phyloP scores from a whole-genome alignment of 495 filamentous ascomycete genomes.

The Pseudevernia furfuracea region DNA sequence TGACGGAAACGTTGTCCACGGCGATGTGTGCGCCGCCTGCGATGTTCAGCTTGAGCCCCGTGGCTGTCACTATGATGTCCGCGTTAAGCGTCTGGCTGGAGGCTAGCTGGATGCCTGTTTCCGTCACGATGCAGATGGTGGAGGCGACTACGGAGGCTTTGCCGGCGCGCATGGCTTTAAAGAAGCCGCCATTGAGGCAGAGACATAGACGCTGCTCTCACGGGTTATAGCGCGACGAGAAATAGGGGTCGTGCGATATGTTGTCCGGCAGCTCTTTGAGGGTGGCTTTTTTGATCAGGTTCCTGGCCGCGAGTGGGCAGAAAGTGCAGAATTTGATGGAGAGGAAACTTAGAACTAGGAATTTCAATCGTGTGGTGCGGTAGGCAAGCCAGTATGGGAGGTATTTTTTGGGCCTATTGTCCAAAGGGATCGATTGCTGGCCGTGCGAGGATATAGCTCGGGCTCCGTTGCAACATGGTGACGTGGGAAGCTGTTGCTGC shows the following conservation, averaged over 20 bases:
- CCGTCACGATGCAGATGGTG: slow-evolving; percentile 2
- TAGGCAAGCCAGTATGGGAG: background rate
- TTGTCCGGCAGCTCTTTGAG: slow-evolving; percentile 3
- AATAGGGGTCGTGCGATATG: slow-evolving; percentile 7
- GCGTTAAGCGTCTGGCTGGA: slow-evolving; percentile 2
- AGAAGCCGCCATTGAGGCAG: slow-evolving; percentile 13
- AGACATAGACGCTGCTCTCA: slow-evolving; percentile 14
- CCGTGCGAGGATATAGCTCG: slow-evolving; percentile 4
- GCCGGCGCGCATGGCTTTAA: slow-evolving; percentile 8
- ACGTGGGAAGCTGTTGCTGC: slow-evolving; percentile 12
- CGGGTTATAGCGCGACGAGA: slow-evolving; percentile 14
- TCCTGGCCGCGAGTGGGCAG: background rate
- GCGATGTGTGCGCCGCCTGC: slow-evolving; percentile 1
- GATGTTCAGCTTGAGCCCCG: background rate
- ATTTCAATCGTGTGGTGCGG: slow-evolving; percentile 4
- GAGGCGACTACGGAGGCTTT: slow-evolving; percentile 16
- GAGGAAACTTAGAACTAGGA: background rate
- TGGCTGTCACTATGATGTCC: slow-evolving; percentile 13
- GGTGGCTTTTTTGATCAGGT: slow-evolving; percentile 2
- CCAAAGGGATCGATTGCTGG: slow-evolving; percentile 8
- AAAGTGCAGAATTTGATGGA: slow-evolving; percentile 1
- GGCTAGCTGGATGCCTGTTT: slow-evolving; percentile 4
- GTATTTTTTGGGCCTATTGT: background rate
- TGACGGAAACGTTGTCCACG: slow-evolving; percentile 1
- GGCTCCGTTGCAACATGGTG: slow-evolving; percentile 14